phyloP scores from a whole-genome alignment of 305 asterid species.

The Fraxinus paxiana region DNA sequence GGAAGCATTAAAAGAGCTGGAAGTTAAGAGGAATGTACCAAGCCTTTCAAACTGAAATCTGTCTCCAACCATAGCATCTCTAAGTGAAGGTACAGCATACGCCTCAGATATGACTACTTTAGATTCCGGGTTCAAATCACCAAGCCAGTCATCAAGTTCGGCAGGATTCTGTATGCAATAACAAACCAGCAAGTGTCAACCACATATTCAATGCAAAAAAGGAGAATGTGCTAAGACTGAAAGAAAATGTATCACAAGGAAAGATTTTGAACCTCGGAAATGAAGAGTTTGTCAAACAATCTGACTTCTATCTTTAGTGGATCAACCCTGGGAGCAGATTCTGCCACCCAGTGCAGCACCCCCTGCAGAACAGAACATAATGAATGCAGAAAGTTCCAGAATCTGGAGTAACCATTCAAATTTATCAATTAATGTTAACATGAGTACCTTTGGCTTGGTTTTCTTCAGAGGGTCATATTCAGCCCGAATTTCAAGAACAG shows the following conservation, averaged over 20 bases:
- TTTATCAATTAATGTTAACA: conserved; percentile 3
- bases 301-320: conserved; percentile 87
- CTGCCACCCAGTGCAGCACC: conserved; percentile 92
- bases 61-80: conserved; percentile 60
- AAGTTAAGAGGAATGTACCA: conserved; percentile 41
- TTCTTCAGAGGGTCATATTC: conserved; percentile 75
- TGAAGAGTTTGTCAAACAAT: conserved; percentile 73
- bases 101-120: conserved; percentile 61
- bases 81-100: conserved; percentile 63
- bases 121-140: conserved; percentile 72
- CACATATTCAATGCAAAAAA: background rate
- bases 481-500: conserved; percentile 65
- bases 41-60: conserved; percentile 87
- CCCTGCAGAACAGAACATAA: conserved; percentile 50
- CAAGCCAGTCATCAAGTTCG: conserved; percentile 81
- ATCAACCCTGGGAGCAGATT: conserved; percentile 60
- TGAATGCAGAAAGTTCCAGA: background rate
- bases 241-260: background rate
- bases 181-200: conserved; percentile 13
- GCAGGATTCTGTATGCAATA: conserved; percentile 61
- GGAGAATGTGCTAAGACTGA: background rate
- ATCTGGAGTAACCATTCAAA: background rate
- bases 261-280: conserved; percentile 62
- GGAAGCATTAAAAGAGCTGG: background rate
- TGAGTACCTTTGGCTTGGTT: conserved; percentile 73